Percentiles rank a stretch among this genome's conserved stretches.
These are phyloP conservation scores for Podaxis carcinomalis DNA, from an alignment of 768 basidiomycete genomes.

Conservation along the genomic window DNA sequence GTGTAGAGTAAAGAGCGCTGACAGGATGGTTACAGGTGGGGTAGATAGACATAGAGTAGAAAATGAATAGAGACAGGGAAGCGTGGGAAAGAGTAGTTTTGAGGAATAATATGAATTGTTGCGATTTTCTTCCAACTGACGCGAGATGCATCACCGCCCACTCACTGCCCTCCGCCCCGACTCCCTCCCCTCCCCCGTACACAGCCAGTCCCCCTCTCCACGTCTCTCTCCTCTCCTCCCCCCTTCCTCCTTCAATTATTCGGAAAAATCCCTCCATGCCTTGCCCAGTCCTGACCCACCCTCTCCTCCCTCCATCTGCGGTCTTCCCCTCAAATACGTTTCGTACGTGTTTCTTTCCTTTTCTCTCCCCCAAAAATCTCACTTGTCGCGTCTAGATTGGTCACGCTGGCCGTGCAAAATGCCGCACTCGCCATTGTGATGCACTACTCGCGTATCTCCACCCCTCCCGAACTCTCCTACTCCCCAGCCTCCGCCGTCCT, in stretches of 20 bases:
- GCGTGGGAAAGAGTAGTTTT: conserved; percentile 1
- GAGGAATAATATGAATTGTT: neutral
- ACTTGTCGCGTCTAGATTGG: conserved; percentile 41
- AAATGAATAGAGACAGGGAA: neutral
- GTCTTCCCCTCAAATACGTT: conserved; percentile 75
- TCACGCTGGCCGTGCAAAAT: conserved; percentile 92
- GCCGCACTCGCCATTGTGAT: conserved; percentile 94
- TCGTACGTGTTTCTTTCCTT: conserved; percentile 47
- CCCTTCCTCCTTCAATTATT: conserved; percentile 36
- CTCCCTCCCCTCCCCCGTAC: conserved; percentile 29
- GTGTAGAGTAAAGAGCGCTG: too few species aligned
- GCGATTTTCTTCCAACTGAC: neutral
- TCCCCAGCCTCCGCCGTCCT: conserved; percentile 94
- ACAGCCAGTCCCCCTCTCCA: conserved; percentile 31
- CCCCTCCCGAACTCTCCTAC: conserved; percentile 72
- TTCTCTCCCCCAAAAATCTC: neutral
- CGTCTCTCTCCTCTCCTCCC: conserved; percentile 50
- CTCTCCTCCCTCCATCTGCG: conserved; percentile 52
- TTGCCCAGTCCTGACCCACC: conserved; percentile 27
- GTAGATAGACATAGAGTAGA: neutral
- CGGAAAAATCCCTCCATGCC: conserved; percentile 32
- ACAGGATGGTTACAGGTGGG: neutral
- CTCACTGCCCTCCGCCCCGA: conserved; percentile 52
- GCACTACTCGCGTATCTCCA: conserved; percentile 96
- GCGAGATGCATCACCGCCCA: conserved; percentile 55